These are phyloP conservation scores for Pseudogymnoascus sp. DNA, from an alignment of 2,329 filamentous ascomycete genomes.

Conservation along the genomic window DNA sequence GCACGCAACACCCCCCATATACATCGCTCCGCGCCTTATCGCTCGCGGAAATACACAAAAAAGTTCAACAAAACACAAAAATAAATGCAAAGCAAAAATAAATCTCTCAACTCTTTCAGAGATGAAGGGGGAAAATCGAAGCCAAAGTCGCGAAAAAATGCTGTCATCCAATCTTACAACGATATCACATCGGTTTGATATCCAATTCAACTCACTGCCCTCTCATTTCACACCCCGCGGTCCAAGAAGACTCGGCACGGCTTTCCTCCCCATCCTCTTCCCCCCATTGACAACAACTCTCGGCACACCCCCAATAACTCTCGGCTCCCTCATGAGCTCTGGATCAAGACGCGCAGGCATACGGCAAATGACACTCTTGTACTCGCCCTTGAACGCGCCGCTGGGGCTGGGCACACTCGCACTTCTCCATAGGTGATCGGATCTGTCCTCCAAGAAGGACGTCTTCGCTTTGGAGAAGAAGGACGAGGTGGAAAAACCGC, in stretches of 20 bases:
- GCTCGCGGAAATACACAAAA: neutral
- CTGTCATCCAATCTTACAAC: conserved; percentile 2
- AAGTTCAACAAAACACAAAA: neutral
- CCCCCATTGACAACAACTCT: conserved; percentile 33
- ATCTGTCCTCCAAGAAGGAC: conserved; percentile 61
- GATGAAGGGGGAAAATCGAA: neutral
- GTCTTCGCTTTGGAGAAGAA: conserved; percentile 36
- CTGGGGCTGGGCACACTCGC: conserved; percentile 52
- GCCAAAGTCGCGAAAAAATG: neutral
- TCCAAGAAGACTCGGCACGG: conserved; percentile 28
- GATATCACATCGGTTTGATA: neutral
- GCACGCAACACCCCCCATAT: neutral
- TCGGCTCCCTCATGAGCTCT: conserved; percentile 82
- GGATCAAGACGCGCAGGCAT: conserved; percentile 79
- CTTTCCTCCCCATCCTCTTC: conserved; percentile 27
- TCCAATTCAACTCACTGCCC: neutral
- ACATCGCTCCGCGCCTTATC: conserved; percentile 5
- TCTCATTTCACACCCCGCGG: neutral
- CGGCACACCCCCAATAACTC: conserved; percentile 83
- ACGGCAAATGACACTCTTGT: conserved; percentile 50
- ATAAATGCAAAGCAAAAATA: neutral
- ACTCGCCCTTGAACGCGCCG: conserved; percentile 54
- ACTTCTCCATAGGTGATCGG: conserved; percentile 73
- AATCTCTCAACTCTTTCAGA: neutral
- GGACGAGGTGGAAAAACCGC: conserved; percentile 53